Evolutionary conservation across 2,329 filamentous ascomycete species (phyloP), one percentile per base, ranked within the genome.

Genomic region (Trichoderma koningii): DNA sequence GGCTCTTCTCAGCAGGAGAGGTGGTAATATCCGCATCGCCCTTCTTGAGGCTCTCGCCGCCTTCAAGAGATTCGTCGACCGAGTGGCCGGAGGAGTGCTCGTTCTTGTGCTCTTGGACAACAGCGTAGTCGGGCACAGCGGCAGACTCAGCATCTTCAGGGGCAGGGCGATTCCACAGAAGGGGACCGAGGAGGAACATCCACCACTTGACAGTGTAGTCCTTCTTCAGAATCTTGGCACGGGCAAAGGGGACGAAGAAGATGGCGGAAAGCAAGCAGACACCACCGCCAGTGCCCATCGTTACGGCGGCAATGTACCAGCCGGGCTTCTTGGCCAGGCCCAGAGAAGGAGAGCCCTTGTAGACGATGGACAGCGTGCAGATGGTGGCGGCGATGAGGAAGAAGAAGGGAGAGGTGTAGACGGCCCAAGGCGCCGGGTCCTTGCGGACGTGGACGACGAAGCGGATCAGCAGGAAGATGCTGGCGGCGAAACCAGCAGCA

Each of bases 321-420:
- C 76, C 76, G 1, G 89, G 87, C 81, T 88, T 89, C 77, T 88
- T 85, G 79, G 79, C 81, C 30, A 91, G 79, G 23, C 83, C 82
- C 34, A 91, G 83, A 66, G 81, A 87, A 26, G 90, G 89, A 10
- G 89, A 91, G 38, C 90, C 90, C 82, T 93, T 92, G 84, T 91
- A 92, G 70, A 93, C 89, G 71, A 93, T 87, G 50, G 88, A 91
- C 5, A 93, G 82, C 0, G 89, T 90, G 78, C 89, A 91, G 71
- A 93, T 78, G 66, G 88, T 91, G 63, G 83, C 88, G 64, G 90
- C 89, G 66, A 93, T 85, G 64, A 92, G 85, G 83, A 93, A 93
- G 80, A 88, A 93, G 78, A 90, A 86, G 10, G 90, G 90, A 1
- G 89, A 87, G 59, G 84, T 88, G 78, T 82, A 92, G 63, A 93